Base-by-base conservation (phyloP, 495 filamentous ascomycete genomes). In the Penicillium alfredii region DNA sequence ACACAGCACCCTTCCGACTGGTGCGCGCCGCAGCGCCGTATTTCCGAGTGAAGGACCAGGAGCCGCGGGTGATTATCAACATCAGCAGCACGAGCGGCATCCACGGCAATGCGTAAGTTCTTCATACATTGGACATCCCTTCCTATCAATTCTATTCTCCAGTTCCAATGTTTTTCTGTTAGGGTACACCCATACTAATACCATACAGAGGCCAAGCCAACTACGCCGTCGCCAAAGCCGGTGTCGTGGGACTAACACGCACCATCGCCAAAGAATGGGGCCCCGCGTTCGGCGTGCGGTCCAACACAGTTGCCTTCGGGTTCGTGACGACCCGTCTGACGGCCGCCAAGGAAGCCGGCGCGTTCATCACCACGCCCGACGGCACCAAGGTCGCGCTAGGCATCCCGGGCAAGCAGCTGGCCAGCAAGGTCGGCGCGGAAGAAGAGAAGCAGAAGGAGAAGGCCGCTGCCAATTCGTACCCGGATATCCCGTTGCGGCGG, bases 261-360 rank as follows among this genome's bases (percentile, higher is more conserved):
- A 85, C 84, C 8, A 86, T 93, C 53, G 86, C 87, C 16, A 93
- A 93, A 64, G 87, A 94, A 71, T 93, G 87, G 86, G 87, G 87
- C 22, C 87, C 87, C 0, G 56, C 68, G 13, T 94, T 87, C 49
- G 86, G 86, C 27, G 86, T 94, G 2, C 69, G 87, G 26, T 77
- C 83, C 9, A 93, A 93, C 60, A 86, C 86, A 10, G 66, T 92
- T 38, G 85, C 86, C 23, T 90, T 90, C 42, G 86, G 87, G 3
- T 74, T 76, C 57, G 88, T 92, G 38, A 57, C 72, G 44, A 94
- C 87, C 3, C 71, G 87, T 0, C 61, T 92, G 35, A 93, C 86
- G 1, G 79, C 72, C 3, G 78, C 79, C 21, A 94, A 92, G 72
- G 87, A 92, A 54, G 73, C 71, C 8, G 86, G 86, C 12, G 83